Evolutionary conservation across 2,329 filamentous ascomycete species (phyloP), one percentile per base, ranked within the genome.

Genomic region (Xylariaceae sp.): DNA sequence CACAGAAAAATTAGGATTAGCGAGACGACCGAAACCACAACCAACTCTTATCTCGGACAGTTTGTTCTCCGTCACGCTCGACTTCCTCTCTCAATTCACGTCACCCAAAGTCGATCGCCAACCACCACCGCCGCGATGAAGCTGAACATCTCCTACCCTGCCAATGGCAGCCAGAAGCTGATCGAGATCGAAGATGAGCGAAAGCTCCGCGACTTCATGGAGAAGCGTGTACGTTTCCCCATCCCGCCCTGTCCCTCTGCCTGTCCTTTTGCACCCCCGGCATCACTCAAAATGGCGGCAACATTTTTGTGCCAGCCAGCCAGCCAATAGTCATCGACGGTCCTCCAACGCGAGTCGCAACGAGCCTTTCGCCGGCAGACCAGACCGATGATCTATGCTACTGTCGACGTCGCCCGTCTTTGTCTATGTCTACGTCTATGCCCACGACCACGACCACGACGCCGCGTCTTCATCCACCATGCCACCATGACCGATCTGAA

Each of bases 151-250:
- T 83, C 80, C 73, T 96, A 92, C 88, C 94, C 94, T 82, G 91
- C 93, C 88, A 97, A 97, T 83, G 94, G 94, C 88, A 94, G 92
- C 77, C 94, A 99, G 82, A 99, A 99, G 87, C 86, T 99, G 78
- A 88, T 99, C 83, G 95, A 99, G 73, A 83, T 99, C 74, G 94
- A 99, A 77, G 95, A 99, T 89, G 95, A 99, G 82, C 92, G 92
- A 83, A 97, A 96, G 87, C 87, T 97, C 79, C 89, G 91, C 78
- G 86, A 94, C 83, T 97, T 97, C 88, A 92, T 96, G 88, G 94
- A 97, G 81, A 92, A 92, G 86, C 90, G 90, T 81, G 89, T 89
- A 87, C 77, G 85, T 84, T 50, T 23, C 18, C 53, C 55, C 23
- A 30, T 30, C 23, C 23, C 23, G 23, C 23, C 23, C 23, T 30